Conservation (phyloP, 805 yeast species). For the Isabelozyma gotoi region DNA sequence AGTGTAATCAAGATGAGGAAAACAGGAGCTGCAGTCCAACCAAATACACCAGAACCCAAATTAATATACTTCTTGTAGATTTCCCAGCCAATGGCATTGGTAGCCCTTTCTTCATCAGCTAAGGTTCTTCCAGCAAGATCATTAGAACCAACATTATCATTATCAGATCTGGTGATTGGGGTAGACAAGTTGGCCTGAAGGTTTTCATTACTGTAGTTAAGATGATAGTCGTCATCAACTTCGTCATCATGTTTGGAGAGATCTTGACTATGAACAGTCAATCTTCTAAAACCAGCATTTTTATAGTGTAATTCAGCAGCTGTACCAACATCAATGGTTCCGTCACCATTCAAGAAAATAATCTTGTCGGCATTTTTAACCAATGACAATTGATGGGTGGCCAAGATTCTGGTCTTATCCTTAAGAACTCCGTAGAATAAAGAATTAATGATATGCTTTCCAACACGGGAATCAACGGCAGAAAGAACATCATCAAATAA, state of each 20-base stretch:
- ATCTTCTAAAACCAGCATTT: constrained; percentile 48
- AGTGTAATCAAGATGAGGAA: constrained; percentile 30
- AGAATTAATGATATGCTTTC: constrained; percentile 37
- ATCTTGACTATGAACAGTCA: constrained; percentile 47
- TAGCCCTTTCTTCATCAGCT: constrained; percentile 35
- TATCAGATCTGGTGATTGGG: constrained; percentile 1
- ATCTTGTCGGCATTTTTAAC: constrained; percentile 38
- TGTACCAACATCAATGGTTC: constrained; percentile 39
- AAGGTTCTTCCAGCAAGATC: constrained; percentile 25
- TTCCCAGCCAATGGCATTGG: constrained; percentile 39
- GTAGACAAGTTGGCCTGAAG: background rate
- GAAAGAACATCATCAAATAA: constrained; percentile 45
- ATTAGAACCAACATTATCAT: constrained; percentile 2
- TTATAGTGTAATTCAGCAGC: constrained; percentile 26
- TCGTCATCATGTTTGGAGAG: constrained; percentile 23
- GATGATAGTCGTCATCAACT: constrained; percentile 26
- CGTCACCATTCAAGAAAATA: constrained; percentile 41
- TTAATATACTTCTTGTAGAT: constrained; percentile 37
- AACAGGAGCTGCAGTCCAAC: constrained; percentile 28
- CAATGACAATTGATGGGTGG: constrained; percentile 44
- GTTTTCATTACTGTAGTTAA: constrained; percentile 8
- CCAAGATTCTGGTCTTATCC: constrained; percentile 36
- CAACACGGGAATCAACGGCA: constrained; percentile 46
- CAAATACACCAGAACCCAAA: constrained; percentile 39
- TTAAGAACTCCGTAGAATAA: constrained; percentile 34